A percentile compares a stretch with the other conserved stretches of the same genome.
Conservation (phyloP, 208 protist genomes). For the Phytomonas sp. region DNA sequence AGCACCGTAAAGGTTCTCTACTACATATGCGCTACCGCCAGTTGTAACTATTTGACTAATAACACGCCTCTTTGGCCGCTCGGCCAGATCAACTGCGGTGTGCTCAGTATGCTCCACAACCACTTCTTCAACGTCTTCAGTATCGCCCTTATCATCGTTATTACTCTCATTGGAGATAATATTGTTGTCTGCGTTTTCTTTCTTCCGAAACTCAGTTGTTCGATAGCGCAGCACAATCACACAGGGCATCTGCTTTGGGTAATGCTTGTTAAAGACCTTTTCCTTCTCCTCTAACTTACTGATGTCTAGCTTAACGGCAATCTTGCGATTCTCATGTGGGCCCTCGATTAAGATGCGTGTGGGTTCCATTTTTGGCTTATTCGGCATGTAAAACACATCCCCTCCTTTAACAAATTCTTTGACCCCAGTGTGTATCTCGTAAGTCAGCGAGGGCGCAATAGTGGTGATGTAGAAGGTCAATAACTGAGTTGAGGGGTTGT, state of each 20-base stretch:
- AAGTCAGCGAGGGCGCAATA: slow-evolving; percentile 55
- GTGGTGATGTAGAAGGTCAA: slow-evolving; percentile 78
- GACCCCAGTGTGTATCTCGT: slow-evolving; percentile 89
- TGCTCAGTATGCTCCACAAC: slow-evolving; percentile 81
- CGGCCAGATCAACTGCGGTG: slow-evolving; percentile 77
- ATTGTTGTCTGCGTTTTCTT: slow-evolving; percentile 20
- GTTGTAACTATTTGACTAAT: slow-evolving; percentile 80
- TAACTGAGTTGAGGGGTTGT: slow-evolving; percentile 49
- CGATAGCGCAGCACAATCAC: slow-evolving; percentile 85
- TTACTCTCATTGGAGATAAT: slow-evolving; percentile 9
- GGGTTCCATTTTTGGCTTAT: slow-evolving; percentile 86
- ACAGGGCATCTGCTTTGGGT: slow-evolving; percentile 87
- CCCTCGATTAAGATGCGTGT: slow-evolving; percentile 57
- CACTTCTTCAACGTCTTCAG: slow-evolving; percentile 24
- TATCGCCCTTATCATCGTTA: slow-evolving; percentile 11
- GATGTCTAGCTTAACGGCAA: slow-evolving; percentile 71
- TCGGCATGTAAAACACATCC: slow-evolving; percentile 74
- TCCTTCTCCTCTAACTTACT: slow-evolving; percentile 75
- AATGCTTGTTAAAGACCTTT: slow-evolving; percentile 81
- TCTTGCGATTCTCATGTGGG: slow-evolving; percentile 61
- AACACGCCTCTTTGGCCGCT: slow-evolving; percentile 68
- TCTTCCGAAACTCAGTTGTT: slow-evolving; percentile 53
- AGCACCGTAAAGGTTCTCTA: slow-evolving; percentile 83
- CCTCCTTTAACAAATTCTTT: slow-evolving; percentile 73
- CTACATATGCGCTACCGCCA: slow-evolving; percentile 68